Percentiles rank a stretch among this genome's conserved stretches.
phyloP scores from a whole-genome alignment of 108 stramenopile species.

The Epipyxis sp. region DNA sequence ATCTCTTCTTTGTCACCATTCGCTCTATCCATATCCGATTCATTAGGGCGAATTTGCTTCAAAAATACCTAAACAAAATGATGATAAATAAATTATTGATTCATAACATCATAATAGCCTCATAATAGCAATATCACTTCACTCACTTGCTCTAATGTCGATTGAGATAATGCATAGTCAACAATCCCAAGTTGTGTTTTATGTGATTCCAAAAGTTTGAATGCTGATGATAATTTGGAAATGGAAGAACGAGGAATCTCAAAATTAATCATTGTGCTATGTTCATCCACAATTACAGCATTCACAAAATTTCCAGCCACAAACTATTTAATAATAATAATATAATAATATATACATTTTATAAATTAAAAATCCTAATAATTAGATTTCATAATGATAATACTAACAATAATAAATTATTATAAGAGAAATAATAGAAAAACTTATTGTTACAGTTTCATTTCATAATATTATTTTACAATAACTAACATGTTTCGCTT shows the following conservation, averaged over 20 bases:
- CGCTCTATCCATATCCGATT: neutral
- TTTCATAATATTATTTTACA: no score
- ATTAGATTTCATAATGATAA: no score
- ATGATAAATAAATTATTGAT: no score
- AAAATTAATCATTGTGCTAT: constrained; percentile 11
- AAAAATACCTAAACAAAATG: no score
- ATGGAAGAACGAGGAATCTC: constrained; percentile 26
- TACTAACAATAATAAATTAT: no score
- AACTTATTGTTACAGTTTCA: neutral
- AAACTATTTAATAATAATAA: neutral
- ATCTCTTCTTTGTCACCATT: constrained; percentile 14
- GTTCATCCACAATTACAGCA: constrained; percentile 24
- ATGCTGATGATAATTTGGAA: neutral
- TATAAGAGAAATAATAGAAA: no score
- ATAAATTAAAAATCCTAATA: neutral
- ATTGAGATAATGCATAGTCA: constrained; percentile 18
- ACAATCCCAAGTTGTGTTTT: neutral
- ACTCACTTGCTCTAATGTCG: constrained; percentile 28
- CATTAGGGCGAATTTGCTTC: constrained; percentile 29
- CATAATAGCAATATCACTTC: no score
- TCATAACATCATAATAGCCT: no score
- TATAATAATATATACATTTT: neutral
- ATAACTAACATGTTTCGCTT: neutral
- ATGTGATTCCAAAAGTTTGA: neutral
- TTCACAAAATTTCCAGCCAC: neutral